Percentiles rank a stretch among this genome's conserved stretches.
Evolutionary conservation across 2,329 filamentous ascomycete genomes (phyloP).

Genomic region (Pyricularia sp.): DNA sequence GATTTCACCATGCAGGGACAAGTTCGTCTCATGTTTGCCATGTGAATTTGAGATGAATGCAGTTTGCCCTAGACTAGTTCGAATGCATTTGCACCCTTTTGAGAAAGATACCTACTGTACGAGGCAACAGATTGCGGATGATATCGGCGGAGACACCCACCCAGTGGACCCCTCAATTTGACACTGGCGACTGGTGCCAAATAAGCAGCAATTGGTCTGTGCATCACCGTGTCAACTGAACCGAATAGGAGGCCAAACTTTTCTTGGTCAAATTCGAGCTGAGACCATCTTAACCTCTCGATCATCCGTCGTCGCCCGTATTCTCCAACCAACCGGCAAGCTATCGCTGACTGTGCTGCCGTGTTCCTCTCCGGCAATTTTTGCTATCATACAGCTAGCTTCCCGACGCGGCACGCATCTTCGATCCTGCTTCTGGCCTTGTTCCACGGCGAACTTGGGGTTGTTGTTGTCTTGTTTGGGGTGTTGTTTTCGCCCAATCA

Average conservation of each 20-base stretch:
- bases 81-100: not conserved
- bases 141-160: not conserved
- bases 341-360: not conserved
- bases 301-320: not conserved
- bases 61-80: not conserved
- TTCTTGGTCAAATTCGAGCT: not conserved
- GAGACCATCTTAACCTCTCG: not conserved
- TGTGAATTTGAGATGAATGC: not conserved
- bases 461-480: not conserved
- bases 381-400: not conserved
- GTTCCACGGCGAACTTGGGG: not conserved
- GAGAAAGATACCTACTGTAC: not conserved
- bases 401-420: not conserved
- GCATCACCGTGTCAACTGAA: conserved; percentile 13
- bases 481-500: not conserved
- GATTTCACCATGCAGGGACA: not conserved
- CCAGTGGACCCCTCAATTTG: not conserved
- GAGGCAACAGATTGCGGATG: not conserved
- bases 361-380: not conserved
- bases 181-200: not conserved
- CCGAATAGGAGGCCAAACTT: conserved; percentile 1
- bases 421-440: conserved; percentile 1
- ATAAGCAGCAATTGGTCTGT: conserved; percentile 8
- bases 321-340: not conserved
- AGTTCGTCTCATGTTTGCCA: not conserved